These are phyloP conservation scores for Boletus vermiculosoides DNA, from an alignment of 768 basidiomycete genomes.

Conservation along the genomic window DNA sequence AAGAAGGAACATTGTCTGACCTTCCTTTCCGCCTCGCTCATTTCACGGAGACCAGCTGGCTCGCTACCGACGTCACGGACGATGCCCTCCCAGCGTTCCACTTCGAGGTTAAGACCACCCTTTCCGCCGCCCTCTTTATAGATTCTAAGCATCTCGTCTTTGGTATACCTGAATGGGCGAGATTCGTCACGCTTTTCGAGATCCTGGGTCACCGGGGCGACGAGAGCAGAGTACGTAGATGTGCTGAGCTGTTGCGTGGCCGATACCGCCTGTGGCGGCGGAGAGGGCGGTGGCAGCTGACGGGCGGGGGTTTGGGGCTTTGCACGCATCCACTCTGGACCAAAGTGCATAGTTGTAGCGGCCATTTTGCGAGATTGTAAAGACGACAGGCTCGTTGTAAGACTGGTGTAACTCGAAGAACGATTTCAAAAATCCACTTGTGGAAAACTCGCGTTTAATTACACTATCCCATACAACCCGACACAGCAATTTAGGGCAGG, in stretches of 20 bases:
- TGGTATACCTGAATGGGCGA: conserved; percentile 84
- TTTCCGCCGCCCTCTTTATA: conserved; percentile 77
- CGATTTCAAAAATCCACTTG: conserved; percentile 18
- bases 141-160: conserved; percentile 80
- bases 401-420: conserved; percentile 14
- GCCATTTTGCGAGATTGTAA: conserved; percentile 40
- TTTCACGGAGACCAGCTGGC: conserved; percentile 75
- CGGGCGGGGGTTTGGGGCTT: conserved; percentile 61
- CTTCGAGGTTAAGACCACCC: conserved; percentile 76
- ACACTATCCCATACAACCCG: conserved; percentile 10
- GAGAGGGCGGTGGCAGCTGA: conserved; percentile 56
- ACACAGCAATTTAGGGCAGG: conserved; percentile 34
- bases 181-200: conserved; percentile 59
- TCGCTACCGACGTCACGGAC: conserved; percentile 73
- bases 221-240: conserved; percentile 71
- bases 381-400: conserved; percentile 1
- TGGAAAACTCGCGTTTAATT: conserved; percentile 29
- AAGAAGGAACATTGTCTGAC: conserved; percentile 40
- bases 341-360: conserved; percentile 81
- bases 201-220: conserved; percentile 42
- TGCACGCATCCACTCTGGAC: conserved; percentile 90
- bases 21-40: conserved; percentile 86
- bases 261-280: conserved; percentile 48
- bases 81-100: conserved; percentile 88
- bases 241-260: conserved; percentile 52